Base-by-base conservation (phyloP, 1,284 basidiomycete species). In the Xerocomus amazonicus region DNA sequence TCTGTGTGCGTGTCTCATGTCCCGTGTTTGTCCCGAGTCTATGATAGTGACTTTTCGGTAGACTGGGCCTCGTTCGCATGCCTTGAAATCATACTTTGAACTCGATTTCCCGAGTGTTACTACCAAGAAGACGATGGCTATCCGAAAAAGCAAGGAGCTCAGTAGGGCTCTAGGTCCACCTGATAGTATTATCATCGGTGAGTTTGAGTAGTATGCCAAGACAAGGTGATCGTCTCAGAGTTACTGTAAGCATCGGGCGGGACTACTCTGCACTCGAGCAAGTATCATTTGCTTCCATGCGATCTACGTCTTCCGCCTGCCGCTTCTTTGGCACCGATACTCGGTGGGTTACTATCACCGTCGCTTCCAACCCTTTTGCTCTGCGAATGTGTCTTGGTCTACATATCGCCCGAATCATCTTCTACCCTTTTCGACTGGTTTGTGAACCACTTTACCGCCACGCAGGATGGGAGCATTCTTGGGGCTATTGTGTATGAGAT, bases 381-480 rank as follows among this genome's bases (percentile, higher is more conserved):
- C 9, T 90, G 90, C 53, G 93, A 97, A 74, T 95, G 92, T 59
- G 88, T 96, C 4, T 78, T 95, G 48, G 90, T 83, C 12, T 97
- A 97, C 67, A 87, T 96, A 78, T 61, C 72, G 0, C 81, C 87
- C 0, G 61, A 68, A 5, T 72, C 76, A 3, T 86, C 84, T 0
- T 69, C 75, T 16, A 70, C 70, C 0, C 64, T 95, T 16, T 72
- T 95, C 3, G 63, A 71, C 32, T 93, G 87, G 87, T 92, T 93
- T 61, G 73, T 77, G 0, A 70, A 78, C 39, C 78, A 77, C 54
- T 84, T 85, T 59, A 34, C 19, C 19, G 37, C 47, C 14, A 23
- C 39, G 9, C 23, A 40, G 4, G 37, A 49, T 6, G 44, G 41
- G 14, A 46, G 52, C n/a, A 14, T 48, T 34, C 59, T 86, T 1